Conservation (phyloP, 1,284 basidiomycete species). For the Pseudozyma sp. region DNA sequence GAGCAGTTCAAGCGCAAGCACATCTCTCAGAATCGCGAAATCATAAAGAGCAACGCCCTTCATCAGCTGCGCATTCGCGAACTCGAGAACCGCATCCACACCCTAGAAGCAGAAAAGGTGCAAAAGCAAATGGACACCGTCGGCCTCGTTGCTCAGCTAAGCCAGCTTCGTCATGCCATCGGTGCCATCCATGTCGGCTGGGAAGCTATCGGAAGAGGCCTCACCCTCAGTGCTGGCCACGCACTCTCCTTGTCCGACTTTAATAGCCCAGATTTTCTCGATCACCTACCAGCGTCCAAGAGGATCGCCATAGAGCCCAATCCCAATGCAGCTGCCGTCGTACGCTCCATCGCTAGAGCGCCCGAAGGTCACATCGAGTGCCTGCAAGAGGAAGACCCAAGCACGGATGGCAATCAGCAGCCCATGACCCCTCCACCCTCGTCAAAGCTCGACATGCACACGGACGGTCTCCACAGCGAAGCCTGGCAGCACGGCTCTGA, state of each 20-base stretch:
- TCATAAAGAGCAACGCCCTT: constrained; percentile 64
- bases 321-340: constrained; percentile 36
- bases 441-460: background rate
- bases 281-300: constrained; percentile 18
- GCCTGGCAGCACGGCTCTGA: constrained; percentile 18
- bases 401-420: background rate
- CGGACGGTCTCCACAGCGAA: background rate
- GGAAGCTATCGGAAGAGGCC: constrained; percentile 55
- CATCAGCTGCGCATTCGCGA: constrained; percentile 61
- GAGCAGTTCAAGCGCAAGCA: constrained; percentile 66
- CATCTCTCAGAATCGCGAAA: constrained; percentile 65
- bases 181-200: constrained; percentile 53
- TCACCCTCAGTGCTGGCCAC: constrained; percentile 22
- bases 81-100: constrained; percentile 58
- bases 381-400: constrained; percentile 28
- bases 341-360: constrained; percentile 33
- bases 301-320: constrained; percentile 29
- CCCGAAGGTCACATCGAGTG: constrained; percentile 40
- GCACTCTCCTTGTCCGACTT: background rate
- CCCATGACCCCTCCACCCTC: background rate
- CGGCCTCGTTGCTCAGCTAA: constrained; percentile 43
- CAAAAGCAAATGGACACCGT: constrained; percentile 35
- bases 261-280: background rate
- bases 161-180: constrained; percentile 54
- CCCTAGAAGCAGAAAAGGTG: constrained; percentile 56